Percentiles rank a stretch among this genome's conserved stretches.
These are phyloP conservation scores for Diaporthe nobilis DNA, from an alignment of 2,329 filamentous ascomycete species.

Conservation along the genomic window DNA sequence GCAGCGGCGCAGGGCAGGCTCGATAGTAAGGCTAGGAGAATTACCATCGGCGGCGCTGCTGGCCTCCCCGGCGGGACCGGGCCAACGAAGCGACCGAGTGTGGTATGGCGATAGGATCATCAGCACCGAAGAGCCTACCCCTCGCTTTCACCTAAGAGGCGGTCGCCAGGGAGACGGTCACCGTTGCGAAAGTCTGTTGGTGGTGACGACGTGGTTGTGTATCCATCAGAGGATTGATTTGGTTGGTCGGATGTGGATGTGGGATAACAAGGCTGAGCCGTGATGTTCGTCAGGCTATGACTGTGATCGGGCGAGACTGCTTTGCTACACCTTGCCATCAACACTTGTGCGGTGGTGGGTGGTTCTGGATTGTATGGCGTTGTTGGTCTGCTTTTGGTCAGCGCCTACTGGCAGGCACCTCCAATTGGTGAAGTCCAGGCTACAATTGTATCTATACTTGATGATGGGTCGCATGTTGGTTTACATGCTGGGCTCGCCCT, in stretches of 20 bases:
- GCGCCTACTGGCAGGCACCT: not conserved
- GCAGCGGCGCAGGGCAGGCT: conserved; percentile 39
- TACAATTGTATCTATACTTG: conserved; percentile 16
- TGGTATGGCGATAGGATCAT: conserved; percentile 47
- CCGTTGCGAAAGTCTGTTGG: not conserved
- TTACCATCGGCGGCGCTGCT: conserved; percentile 58
- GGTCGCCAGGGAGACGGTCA: conserved; percentile 5
- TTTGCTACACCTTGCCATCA: not conserved
- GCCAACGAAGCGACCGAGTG: conserved; percentile 42
- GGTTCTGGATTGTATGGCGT: conserved; percentile 22
- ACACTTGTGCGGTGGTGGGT: not conserved
- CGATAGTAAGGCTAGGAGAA: conserved; percentile 54
- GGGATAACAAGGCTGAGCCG: not conserved
- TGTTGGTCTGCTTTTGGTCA: conserved; percentile 4
- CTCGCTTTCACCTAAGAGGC: conserved; percentile 33
- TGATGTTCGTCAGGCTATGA: too few relatives aligned
- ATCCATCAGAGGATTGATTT: not conserved
- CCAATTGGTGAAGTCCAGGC: not conserved
- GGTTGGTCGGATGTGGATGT: not conserved
- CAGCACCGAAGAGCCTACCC: conserved; percentile 40
- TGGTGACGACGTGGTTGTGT: not conserved
- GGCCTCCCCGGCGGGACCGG: conserved; percentile 29
- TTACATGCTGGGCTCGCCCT: conserved; percentile 5
- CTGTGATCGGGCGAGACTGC: not conserved
- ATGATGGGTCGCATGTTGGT: conserved; percentile 1